Base-by-base conservation (phyloP, 768 basidiomycete genomes). In the Macrolepiota albuminosa region DNA sequence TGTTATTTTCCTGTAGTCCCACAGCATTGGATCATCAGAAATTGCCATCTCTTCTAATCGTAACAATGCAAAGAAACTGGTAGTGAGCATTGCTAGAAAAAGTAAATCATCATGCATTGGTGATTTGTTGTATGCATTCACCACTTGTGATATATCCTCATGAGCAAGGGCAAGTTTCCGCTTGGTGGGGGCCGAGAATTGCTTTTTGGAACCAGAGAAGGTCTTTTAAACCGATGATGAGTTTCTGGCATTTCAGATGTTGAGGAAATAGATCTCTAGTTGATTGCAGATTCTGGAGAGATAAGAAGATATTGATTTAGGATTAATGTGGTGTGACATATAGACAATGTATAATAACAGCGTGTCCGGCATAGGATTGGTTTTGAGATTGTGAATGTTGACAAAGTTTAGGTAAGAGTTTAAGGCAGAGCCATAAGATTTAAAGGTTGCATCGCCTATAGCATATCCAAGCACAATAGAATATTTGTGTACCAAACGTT, bases 241-340 rank as follows among this genome's bases (percentile, higher is more conserved):
- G 6, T 37, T 43, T 14, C 70, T 66, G 4, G 37, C 46, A 1
- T 2, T 2, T 16, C 68, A 65, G 4, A 76, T 67, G 6, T 64
- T 5, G 1, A 75, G 75, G 56, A 66, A 78, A 10, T 64, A 60
- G 0, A 65, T 7, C 51, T 76, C 72, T 0, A 79, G 69, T 24
- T 70, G 58, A 34, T 69, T 71, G 58, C 71, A 71, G 21, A 76
- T 75, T 9, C 77, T 75, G 4, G 74, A 75, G 0, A 79, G 64
- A 60, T 79, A 79, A 6, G 11, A 14, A 4, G 31, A n/a, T 9
- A 56, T 34, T 3, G 45, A 56, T 4, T 42, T n/a, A 6, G 75
- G 76, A 14, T 72, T 53, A 47, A 76, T 74, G 57, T 69, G 67
- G 47, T 61, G 53, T 0, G 61, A 72, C 64, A 70, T 75, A 60